phyloP scores from a whole-genome alignment of 306 rosid genomes.

The Ormosia semicastrata region DNA sequence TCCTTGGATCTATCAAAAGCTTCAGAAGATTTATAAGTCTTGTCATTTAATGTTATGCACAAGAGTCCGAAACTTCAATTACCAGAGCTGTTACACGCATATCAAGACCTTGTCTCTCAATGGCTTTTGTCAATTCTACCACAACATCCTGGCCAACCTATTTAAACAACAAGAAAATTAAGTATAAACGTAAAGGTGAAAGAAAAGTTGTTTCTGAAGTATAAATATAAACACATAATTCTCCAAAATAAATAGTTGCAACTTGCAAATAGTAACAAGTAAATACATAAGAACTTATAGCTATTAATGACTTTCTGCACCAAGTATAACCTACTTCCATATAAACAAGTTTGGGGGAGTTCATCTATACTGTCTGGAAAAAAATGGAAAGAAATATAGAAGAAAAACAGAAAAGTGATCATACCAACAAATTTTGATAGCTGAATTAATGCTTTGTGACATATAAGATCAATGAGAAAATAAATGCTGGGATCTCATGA shows the following conservation, averaged over 20 bases:
- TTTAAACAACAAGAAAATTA: slow-evolving; percentile 15
- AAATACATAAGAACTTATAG: not conserved
- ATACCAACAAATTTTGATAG: not conserved
- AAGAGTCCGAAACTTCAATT: slow-evolving; percentile 24
- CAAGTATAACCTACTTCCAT: not conserved
- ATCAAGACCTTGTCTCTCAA: slow-evolving; percentile 75
- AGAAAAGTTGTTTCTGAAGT: not conserved
- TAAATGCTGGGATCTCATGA: not conserved
- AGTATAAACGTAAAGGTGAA: slow-evolving; percentile 2
- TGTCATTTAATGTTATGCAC: not conserved
- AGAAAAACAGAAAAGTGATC: not conserved
- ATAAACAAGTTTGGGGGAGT: not conserved
- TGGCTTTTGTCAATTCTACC: slow-evolving; percentile 60
- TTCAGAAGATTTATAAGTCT: not conserved
- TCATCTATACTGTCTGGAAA: not conserved
- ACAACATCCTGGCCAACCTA: slow-evolving; percentile 88
- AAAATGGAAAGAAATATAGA: not conserved
- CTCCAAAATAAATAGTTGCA: not conserved
- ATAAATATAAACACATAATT: not conserved
- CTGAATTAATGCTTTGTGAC: not conserved
- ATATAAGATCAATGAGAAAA: not conserved
- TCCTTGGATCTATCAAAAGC: not conserved
- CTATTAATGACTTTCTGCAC: not conserved
- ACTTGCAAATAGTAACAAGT: not conserved
- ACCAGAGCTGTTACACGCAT: slow-evolving; percentile 87